Conservation (phyloP, 2,329 filamentous ascomycete species). For the Aspergillus arachidicola region DNA sequence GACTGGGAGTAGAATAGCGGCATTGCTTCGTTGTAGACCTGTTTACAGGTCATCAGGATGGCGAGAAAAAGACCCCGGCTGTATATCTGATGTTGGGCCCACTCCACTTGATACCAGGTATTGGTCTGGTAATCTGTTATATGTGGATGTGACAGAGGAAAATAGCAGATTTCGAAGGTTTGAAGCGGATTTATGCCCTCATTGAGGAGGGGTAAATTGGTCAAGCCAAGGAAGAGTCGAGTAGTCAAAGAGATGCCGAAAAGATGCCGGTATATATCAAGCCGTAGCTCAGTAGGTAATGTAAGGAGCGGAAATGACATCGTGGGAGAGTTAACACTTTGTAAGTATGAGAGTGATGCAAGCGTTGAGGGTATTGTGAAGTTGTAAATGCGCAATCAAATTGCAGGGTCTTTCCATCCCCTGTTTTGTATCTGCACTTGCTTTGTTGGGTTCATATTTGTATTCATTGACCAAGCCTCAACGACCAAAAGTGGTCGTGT, state of each 20-base stretch:
- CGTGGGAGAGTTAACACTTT: not conserved
- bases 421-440: no score
- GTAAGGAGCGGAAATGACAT: not conserved
- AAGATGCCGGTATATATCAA: not conserved
- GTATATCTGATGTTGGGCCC: not conserved
- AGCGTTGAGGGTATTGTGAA: not conserved
- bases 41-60: not conserved
- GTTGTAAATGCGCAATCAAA: not conserved
- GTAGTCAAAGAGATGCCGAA: no score
- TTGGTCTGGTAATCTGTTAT: no score
- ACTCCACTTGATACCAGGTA: no score
- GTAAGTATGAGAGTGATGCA: not conserved
- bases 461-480: not conserved
- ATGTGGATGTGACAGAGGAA: no score
- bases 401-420: no score
- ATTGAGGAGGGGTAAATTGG: no score
- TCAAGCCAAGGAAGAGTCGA: no score
- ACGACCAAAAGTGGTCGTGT: no score
- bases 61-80: not conserved
- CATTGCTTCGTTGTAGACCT: not conserved
- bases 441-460: not conserved
- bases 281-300: not conserved
- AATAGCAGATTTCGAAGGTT: no score
- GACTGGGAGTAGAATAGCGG: not conserved
- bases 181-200: fast-evolving